Conservation (phyloP, 2,329 filamentous ascomycete species). For the Paecilomyces fulvus region DNA sequence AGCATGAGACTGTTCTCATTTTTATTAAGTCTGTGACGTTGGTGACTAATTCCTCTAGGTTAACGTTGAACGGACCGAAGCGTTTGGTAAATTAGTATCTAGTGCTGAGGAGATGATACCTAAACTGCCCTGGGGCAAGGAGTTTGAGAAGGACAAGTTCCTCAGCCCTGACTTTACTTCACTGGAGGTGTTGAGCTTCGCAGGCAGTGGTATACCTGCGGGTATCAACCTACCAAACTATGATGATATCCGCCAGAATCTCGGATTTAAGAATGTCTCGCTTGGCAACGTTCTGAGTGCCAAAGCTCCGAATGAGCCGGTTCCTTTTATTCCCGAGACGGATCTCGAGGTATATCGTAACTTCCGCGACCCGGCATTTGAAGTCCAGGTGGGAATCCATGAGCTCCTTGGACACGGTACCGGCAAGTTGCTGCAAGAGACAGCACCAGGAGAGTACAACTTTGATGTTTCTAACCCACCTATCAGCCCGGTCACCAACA, state of each 20-base stretch:
- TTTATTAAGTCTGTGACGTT: neutral
- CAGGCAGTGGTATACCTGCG: conserved; percentile 53
- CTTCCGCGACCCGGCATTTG: conserved; percentile 80
- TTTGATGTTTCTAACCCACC: conserved; percentile 79
- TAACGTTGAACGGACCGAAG: conserved; percentile 81
- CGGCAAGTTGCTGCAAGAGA: conserved; percentile 89
- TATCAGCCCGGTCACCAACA: conserved; percentile 66
- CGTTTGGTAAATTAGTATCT: conserved; percentile 77
- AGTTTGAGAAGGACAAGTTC: conserved; percentile 96
- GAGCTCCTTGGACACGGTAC: conserved; percentile 85
- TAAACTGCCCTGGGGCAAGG: conserved; percentile 74
- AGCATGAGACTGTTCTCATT: neutral
- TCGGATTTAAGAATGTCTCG: conserved; percentile 65
- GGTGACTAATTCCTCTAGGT: conserved; percentile 41
- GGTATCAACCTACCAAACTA: conserved; percentile 53
- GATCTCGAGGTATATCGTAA: conserved; percentile 73
- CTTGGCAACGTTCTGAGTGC: conserved; percentile 88
- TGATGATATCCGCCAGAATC: conserved; percentile 51
- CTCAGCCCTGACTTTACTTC: conserved; percentile 92
- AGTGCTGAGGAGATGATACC: conserved; percentile 77
- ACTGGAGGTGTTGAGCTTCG: conserved; percentile 81
- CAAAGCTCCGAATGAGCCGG: conserved; percentile 83
- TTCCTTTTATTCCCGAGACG: conserved; percentile 75
- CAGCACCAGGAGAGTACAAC: conserved; percentile 71
- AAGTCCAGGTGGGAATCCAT: conserved; percentile 92